Evolutionary conservation across 108 stramenopile genomes (phyloP), one percentile per base, ranked within the genome.

Genomic region (Mayamaea pseudoterrestris): DNA sequence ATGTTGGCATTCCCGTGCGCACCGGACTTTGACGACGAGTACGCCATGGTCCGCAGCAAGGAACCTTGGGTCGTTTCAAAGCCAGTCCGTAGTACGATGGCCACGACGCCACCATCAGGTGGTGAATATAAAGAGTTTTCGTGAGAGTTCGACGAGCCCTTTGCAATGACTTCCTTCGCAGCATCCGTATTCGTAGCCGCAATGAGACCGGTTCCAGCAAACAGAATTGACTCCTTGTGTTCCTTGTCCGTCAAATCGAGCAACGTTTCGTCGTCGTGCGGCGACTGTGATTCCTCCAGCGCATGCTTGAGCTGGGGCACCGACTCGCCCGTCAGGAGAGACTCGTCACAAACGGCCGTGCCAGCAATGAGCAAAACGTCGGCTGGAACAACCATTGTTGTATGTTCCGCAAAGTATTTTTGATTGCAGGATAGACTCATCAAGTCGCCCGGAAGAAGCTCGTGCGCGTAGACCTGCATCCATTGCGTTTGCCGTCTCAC

Each of bases 61-160:
- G 57, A 54, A 12, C 98, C 98, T 52, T 98, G 98, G 21, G 71
- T 67, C 5, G 98, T 96, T 44, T 81, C 86, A 65, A 97, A 98
- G 1, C 98, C 96, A 0, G 94, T 95, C 30, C 91, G 71, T 13
- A 98, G 53, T 22, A 96, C 94, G 29, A 95, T 60, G 35, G 71
- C 87, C 0, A 83, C 48, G 35, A 85, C 68, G 1, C 95, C 97
- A 18, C 56, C 42, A 65, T 96, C 74, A 0, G 93, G 72, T 2
- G 71, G 31, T 2, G 89, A 66, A 3, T 84, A 54, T n/a, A 8
- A 39, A 22, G 18, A 30, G 24, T 50, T 30, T 21, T 27, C 34
- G 16, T 12, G 39, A 13, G 18, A 9, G 20, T 27, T 27, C 8
- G 36, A 9, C 21, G n/a, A n/a, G n/a, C 20, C 31, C n/a, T n/a